These are phyloP conservation scores for Geopyxis carbonaria DNA, from an alignment of 495 filamentous ascomycete species.

Conservation along the genomic window DNA sequence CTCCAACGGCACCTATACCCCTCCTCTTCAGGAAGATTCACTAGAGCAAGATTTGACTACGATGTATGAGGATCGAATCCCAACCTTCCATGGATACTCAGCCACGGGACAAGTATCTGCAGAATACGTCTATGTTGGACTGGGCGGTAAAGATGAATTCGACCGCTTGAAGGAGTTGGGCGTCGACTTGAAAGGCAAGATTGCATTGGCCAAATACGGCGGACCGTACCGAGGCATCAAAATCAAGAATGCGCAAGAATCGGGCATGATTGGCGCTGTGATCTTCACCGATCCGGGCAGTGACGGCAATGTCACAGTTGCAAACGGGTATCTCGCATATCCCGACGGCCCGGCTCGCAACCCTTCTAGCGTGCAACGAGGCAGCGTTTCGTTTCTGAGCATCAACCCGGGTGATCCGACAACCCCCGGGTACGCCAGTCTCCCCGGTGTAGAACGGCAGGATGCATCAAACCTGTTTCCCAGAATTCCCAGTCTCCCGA, in stretches of 20 bases:
- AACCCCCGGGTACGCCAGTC: constrained; percentile 71
- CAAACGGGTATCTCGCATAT: constrained; percentile 65
- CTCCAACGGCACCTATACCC: no score
- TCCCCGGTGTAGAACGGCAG: constrained; percentile 44
- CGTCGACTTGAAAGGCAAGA: constrained; percentile 59
- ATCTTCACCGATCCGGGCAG: constrained; percentile 80
- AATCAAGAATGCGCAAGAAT: constrained; percentile 76
- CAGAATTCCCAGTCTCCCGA: constrained; percentile 71
- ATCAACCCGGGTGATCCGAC: constrained; percentile 77
- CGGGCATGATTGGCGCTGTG: constrained; percentile 68
- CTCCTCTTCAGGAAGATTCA: no score
- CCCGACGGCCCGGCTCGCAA: constrained; percentile 64
- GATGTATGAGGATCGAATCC: constrained; percentile 52
- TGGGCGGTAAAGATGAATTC: constrained; percentile 52
- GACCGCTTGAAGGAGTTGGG: constrained; percentile 65
- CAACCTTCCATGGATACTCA: constrained; percentile 91
- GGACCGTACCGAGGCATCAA: constrained; percentile 76
- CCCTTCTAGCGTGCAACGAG: constrained; percentile 88
- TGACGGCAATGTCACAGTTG: no score
- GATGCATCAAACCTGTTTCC: constrained; percentile 55
- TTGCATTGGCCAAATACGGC: constrained; percentile 58
- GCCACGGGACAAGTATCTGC: constrained; percentile 66
- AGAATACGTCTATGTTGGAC: constrained; percentile 30
- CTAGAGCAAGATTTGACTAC: constrained; percentile 67
- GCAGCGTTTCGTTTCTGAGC: constrained; percentile 60